A percentile compares a stretch with the other conserved stretches of the same genome.
Conservation (phyloP, 169 alveolate genomes). For the Eimeria sp. region DNA sequence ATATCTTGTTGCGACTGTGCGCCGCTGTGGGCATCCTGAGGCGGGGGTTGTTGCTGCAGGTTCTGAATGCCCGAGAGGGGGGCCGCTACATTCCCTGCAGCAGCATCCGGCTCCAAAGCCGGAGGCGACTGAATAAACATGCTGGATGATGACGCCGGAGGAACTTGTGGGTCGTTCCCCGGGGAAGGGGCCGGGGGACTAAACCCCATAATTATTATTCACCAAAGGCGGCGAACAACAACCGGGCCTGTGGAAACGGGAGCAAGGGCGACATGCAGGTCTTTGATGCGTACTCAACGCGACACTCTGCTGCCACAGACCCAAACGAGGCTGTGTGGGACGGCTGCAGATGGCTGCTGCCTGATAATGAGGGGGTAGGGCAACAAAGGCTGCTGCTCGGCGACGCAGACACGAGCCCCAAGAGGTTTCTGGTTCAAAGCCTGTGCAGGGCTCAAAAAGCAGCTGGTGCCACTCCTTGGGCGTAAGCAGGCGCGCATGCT, state of each 20-base stretch:
- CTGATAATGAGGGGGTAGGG: neutral
- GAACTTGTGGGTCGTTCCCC: conserved; percentile 42
- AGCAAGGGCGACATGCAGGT: conserved; percentile 72
- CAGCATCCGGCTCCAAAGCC: conserved; percentile 44
- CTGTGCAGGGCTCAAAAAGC: neutral
- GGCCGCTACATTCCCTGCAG: conserved; percentile 29
- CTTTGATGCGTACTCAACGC: conserved; percentile 7
- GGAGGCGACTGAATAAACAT: conserved; percentile 45
- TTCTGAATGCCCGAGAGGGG: conserved; percentile 14
- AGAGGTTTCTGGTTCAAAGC: neutral
- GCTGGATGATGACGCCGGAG: conserved; percentile 57
- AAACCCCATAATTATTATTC: conserved; percentile 64
- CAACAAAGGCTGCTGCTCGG: neutral
- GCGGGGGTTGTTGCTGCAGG: conserved; percentile 10
- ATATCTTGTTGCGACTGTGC: conserved; percentile 35
- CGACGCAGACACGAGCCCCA: neutral
- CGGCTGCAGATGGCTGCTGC: conserved; percentile 22
- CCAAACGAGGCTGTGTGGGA: conserved; percentile 29
- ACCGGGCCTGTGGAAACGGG: conserved; percentile 51
- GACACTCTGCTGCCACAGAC: conserved; percentile 2
- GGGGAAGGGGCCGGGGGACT: conserved; percentile 65
- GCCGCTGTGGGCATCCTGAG: neutral
- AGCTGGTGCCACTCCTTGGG: neutral
- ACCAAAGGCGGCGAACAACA: conserved; percentile 53
- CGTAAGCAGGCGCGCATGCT: neutral